Base-by-base conservation (phyloP, 2,329 filamentous ascomycete species). In the Alternaria arborescens region DNA sequence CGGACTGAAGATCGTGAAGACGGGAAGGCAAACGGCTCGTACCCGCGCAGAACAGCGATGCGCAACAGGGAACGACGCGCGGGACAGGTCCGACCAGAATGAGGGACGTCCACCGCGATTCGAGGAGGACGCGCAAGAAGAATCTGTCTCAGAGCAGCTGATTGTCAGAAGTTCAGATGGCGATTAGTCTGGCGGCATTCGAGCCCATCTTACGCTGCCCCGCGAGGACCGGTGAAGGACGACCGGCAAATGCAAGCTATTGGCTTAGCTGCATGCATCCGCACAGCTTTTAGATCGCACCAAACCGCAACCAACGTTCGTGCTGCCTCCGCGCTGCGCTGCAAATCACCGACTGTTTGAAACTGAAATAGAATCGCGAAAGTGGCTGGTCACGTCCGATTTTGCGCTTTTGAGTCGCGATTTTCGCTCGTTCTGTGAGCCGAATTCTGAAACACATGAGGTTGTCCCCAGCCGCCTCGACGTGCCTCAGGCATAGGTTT, bases 211-310 rank as follows among this genome's bases (percentile, higher is more conserved):
- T 64, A 76, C 67, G 60, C 61, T 67, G 65, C 74, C 73, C 75
- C 74, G 71, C 75, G 66, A 69, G 53, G 65, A 77, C 76, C 76
- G 76, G 76, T 78, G 67, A 78, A 71, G 60, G 66, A 58, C 41
- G 60, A 64, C 64, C 66, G 61, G 59, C 48, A 65, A 62, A 70
- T 70, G 71, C 70, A 69, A 65, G 66, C 70, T 71, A 74, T 73
- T 74, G 74, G 71, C 60, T 62, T 71, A 76, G 72, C 70, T 68
- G 69, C 69, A 76, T 71, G 61, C 58, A 58, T 61, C 56, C 72
- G 71, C 68, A 71, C 70, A 72, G 64, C 69, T 65, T 69, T 61
- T 66, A 67, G 63, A 70, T 73, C 62, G 59, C 70, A 72, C 73
- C 68, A 73, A 71, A 69, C 72, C 62, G 58, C 63, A 68, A 73